Base-by-base conservation (phyloP, 208 protist species). In the Leishmania martiniquensis region DNA sequence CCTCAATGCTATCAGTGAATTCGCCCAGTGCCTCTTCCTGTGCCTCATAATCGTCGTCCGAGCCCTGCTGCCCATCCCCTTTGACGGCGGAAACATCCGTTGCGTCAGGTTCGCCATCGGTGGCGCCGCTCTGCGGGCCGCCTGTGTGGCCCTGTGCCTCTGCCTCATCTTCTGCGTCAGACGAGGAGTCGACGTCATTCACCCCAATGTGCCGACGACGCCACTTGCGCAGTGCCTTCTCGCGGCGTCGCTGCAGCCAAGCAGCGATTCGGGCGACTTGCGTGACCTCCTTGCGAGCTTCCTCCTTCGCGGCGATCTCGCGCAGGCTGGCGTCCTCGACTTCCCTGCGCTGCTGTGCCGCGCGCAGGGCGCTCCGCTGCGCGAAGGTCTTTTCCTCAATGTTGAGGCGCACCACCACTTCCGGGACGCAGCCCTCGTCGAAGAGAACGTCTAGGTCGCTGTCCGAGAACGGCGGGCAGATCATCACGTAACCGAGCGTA, bases 131-230 rank as follows among this genome's bases (percentile, higher is more conserved):
- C 4, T 55, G 49, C 32, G 73, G 44, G 20, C 29, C 87, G 17
- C 57, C 57, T 39, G 70, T 29, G 42, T 29, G 22, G 17, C n/a
- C 70, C 12, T 83, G 86, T 29, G 54, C 44, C 32, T 69, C 72
- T 12, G 2, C 67, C 9, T 82, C 68, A 1, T 74, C 80, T 13
- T 78, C 73, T 25, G 66, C 57, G 10, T 81, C 75, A 0, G 75
- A 80, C 1, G 76, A 57, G 13, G 52, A 51, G 22, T 88, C 77
- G n/a, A 82, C 77, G 82, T 96, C 92, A 75, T 97, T 83, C 13
- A 60, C 84, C 32, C 94, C 95, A 84, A 98, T 95, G 83, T 98
- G 89, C n/a, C 95, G 95, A 29, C 95, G 92, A 7, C 93, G 92
- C 93, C 95, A 98, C 75, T 91, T 89, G 20, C 78, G 80, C 82